A percentile compares a stretch with the other conserved stretches of the same genome.
phyloP scores from a whole-genome alignment of 2,329 filamentous ascomycete genomes.

The Alternaria ventricosa region DNA sequence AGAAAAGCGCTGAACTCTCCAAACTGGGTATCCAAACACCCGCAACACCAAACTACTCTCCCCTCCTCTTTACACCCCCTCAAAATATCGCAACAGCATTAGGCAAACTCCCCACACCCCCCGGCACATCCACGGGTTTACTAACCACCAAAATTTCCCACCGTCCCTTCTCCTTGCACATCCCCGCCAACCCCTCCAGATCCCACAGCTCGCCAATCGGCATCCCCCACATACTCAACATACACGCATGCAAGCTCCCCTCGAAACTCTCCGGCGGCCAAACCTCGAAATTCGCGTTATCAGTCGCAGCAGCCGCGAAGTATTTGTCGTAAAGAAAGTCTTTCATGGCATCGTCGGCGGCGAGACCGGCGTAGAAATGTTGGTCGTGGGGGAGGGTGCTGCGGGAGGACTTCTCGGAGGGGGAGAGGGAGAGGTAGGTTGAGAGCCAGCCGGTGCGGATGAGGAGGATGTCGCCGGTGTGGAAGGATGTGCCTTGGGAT shows the following conservation, averaged over 20 bases:
- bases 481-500: slow-evolving; percentile 22
- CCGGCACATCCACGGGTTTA: slow-evolving; percentile 49
- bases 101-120: slow-evolving; percentile 37
- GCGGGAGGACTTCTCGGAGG: slow-evolving; percentile 8
- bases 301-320: slow-evolving; percentile 37
- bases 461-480: slow-evolving; percentile 41
- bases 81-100: slow-evolving; percentile 36
- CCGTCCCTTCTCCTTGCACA: slow-evolving; percentile 35
- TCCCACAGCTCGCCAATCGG: slow-evolving; percentile 48
- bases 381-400: slow-evolving; percentile 13
- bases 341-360: slow-evolving; percentile 84
- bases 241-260: slow-evolving; percentile 27
- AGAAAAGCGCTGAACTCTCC: not conserved
- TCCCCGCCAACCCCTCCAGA: slow-evolving; percentile 36
- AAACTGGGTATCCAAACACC: not conserved
- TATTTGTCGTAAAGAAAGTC: slow-evolving; percentile 78
- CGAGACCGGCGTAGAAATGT: slow-evolving; percentile 63
- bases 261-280: slow-evolving; percentile 26
- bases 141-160: slow-evolving; percentile 64
- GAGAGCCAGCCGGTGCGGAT: slow-evolving; percentile 36
- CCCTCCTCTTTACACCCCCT: not conserved
- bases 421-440: slow-evolving; percentile 19
- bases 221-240: slow-evolving; percentile 41
- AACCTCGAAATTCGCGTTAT: slow-evolving; percentile 46
- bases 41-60: not conserved